A percentile compares a stretch with the other conserved stretches of the same genome.
Conservation (phyloP, 441 rosid genomes). For the Gossypium schwendimanii region DNA sequence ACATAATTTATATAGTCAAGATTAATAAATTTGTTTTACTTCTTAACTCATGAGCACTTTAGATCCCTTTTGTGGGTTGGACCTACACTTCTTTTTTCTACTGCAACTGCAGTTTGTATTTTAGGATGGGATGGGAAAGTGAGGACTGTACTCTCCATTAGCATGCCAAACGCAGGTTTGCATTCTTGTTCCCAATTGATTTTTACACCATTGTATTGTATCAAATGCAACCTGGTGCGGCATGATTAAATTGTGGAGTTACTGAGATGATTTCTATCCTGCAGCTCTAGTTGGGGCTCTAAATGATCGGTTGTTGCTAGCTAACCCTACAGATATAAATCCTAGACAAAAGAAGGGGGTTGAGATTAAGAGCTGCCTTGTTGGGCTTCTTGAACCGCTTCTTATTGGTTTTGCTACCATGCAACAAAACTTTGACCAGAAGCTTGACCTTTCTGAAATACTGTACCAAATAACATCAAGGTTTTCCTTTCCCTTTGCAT, state of each 20-base stretch:
- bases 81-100: constrained; percentile 93
- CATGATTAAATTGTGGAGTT: constrained; percentile 15
- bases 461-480: constrained; percentile 96
- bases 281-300: constrained; percentile 92
- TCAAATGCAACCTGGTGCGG: not conserved
- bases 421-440: constrained; percentile 94
- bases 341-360: constrained; percentile 87
- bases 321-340: constrained; percentile 78
- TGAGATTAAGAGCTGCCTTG: constrained; percentile 89
- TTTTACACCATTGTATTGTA: not conserved
- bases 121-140: constrained; percentile 99
- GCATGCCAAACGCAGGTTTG: constrained; percentile 86
- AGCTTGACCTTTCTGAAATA: constrained; percentile 85
- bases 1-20: constrained; percentile 4
- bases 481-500: constrained; percentile 28
- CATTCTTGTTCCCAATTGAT: constrained; percentile 9
- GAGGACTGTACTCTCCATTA: constrained; percentile 82
- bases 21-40: constrained; percentile 23
- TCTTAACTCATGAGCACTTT: constrained; percentile 67
- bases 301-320: constrained; percentile 90
- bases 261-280: constrained; percentile 14
- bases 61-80: constrained; percentile 99
- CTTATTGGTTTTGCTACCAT: constrained; percentile 95
- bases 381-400: constrained; percentile 97
- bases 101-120: constrained; percentile 71